Conservation (phyloP, 495 filamentous ascomycete genomes). For the Talaromyces adpressus region DNA sequence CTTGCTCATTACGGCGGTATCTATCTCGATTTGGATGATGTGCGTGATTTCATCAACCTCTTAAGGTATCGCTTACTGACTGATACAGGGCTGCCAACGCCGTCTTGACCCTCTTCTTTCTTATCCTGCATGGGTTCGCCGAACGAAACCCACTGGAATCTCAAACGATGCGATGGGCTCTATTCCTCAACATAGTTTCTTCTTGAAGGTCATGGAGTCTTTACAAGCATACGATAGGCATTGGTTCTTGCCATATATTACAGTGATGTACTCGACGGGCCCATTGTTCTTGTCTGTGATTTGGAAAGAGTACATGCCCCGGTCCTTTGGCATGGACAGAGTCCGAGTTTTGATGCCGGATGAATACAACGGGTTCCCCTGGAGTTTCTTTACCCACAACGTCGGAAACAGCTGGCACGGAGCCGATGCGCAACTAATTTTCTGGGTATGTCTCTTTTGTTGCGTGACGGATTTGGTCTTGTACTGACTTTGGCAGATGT, state of each 20-base stretch:
- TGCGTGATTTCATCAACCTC: conserved; percentile 30
- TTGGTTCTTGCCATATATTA: conserved; percentile 80
- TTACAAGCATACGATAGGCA: conserved; percentile 65
- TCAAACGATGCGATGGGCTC: conserved; percentile 86
- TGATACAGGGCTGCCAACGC: conserved; percentile 66
- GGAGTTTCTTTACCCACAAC: conserved; percentile 75
- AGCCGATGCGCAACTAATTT: conserved; percentile 66
- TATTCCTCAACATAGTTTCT: conserved; percentile 77
- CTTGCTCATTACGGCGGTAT: conserved; percentile 76
- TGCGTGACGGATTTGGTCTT: neutral
- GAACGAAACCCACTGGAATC: conserved; percentile 75
- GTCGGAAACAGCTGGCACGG: conserved; percentile 72
- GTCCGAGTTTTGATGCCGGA: conserved; percentile 53
- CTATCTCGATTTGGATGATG: conserved; percentile 87
- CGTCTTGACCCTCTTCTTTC: conserved; percentile 72
- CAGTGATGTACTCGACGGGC: conserved; percentile 82
- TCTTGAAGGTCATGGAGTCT: conserved; percentile 62
- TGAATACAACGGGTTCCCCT: conserved; percentile 62
- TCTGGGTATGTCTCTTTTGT: conserved; percentile 50
- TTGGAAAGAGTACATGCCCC: conserved; percentile 69
- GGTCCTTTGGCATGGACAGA: conserved; percentile 26
- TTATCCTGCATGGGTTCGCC: conserved; percentile 78
- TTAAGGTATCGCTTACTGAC: neutral
- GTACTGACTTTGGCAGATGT: conserved; percentile 38
- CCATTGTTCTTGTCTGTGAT: conserved; percentile 79